A percentile compares a stretch with the other conserved stretches of the same genome.
phyloP scores from a whole-genome alignment of 352 stramenopile genomes.

The Pythium sukuiense region DNA sequence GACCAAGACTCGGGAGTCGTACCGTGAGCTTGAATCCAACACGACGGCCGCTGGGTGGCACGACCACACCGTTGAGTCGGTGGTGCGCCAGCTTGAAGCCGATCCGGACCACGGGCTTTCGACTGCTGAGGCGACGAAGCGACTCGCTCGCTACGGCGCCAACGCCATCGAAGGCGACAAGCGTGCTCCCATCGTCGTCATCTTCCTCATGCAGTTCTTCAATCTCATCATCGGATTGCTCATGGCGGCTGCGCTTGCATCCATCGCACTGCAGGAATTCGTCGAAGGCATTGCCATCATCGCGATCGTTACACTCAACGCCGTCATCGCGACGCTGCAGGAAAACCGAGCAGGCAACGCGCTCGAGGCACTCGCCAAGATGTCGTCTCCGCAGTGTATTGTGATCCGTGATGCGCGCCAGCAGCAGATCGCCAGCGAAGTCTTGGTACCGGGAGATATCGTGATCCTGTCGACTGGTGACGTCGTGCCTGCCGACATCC shows the following conservation, averaged over 20 bases:
- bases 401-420: conserved; percentile 33
- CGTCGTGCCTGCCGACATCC: conserved; percentile 75
- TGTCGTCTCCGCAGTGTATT: conserved; percentile 36
- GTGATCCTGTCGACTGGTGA: conserved; percentile 71
- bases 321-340: conserved; percentile 37
- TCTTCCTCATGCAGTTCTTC: conserved; percentile 43
- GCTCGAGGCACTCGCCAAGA: conserved; percentile 35
- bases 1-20: conserved; percentile 39
- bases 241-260: conserved; percentile 36
- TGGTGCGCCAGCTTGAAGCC: conserved; percentile 35
- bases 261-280: conserved; percentile 40
- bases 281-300: conserved; percentile 41
- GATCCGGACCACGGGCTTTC: conserved; percentile 22
- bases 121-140: conserved; percentile 21
- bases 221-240: conserved; percentile 45
- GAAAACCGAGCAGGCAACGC: conserved; percentile 38
- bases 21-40: conserved; percentile 36
- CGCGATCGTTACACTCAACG: conserved; percentile 43
- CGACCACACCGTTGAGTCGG: conserved; percentile 28
- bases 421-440: conserved; percentile 32
- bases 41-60: conserved; percentile 33
- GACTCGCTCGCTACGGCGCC: conserved; percentile 22
- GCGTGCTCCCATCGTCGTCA: conserved; percentile 26
- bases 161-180: conserved; percentile 32
- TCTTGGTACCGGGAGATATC: conserved; percentile 40